These are phyloP conservation scores for Flagelloscypha sp. DNA, from an alignment of 768 basidiomycete species.

Conservation along the genomic window DNA sequence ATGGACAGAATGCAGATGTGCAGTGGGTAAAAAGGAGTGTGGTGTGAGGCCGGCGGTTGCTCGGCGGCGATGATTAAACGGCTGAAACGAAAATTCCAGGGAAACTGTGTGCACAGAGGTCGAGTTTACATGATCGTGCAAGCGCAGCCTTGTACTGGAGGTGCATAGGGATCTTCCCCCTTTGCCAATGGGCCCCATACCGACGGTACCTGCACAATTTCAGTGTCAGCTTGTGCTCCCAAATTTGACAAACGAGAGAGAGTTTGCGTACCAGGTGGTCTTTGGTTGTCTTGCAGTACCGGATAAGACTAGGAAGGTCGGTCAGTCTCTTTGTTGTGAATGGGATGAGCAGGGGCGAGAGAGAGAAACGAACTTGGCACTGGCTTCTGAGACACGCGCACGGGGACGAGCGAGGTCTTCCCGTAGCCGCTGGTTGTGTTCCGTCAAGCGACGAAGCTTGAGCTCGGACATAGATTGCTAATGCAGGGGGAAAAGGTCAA, in stretches of 20 bases:
- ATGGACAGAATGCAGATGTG: constrained; percentile 1
- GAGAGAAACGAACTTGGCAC: constrained; percentile 54
- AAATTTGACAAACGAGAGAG: background rate
- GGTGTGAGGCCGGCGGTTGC: constrained; percentile 4
- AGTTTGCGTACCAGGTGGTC: constrained; percentile 69
- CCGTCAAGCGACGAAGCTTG: constrained; percentile 85
- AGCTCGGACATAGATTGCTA: constrained; percentile 96
- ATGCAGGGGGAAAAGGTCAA: too few species aligned
- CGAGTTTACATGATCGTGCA: constrained; percentile 70
- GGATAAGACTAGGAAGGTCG: constrained; percentile 59
- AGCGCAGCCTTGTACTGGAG: constrained; percentile 65
- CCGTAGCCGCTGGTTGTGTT: constrained; percentile 86
- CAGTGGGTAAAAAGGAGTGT: constrained; percentile 1
- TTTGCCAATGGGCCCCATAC: constrained; percentile 91
- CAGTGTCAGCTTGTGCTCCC: background rate
- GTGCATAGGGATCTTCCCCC: constrained; percentile 88
- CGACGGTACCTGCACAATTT: constrained; percentile 61
- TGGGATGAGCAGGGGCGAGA: constrained; percentile 1
- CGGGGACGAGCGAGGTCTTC: constrained; percentile 89
- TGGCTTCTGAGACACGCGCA: constrained; percentile 87
- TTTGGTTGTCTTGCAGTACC: constrained; percentile 89
- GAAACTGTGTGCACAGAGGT: too few species aligned
- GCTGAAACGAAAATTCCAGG: too few species aligned
- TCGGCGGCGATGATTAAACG: background rate
- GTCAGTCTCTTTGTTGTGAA: constrained; percentile 2